Percentiles rank a stretch among this genome's conserved stretches.
Evolutionary conservation across 192 early-diverging fungal species (phyloP).

Genomic region (Backusella parvicylindrica): DNA sequence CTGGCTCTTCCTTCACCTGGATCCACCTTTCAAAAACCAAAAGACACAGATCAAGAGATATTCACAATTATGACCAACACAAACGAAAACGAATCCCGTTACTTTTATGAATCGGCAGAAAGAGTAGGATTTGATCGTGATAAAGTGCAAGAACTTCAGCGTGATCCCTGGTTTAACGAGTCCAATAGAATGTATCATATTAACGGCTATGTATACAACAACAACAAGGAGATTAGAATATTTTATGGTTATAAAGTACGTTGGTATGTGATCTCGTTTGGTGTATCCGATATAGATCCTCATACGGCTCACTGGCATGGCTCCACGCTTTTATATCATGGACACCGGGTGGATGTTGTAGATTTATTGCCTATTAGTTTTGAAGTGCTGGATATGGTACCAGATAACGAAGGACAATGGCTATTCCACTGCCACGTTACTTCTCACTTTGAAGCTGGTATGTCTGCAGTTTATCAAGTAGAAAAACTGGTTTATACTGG

Average conservation of each 20-base stretch:
- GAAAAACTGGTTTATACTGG: slow-evolving; percentile 29
- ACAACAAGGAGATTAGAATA: slow-evolving; percentile 24
- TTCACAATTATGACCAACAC: slow-evolving; percentile 34
- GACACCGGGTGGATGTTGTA: slow-evolving; percentile 43
- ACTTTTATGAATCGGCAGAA: slow-evolving; percentile 14
- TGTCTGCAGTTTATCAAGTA: slow-evolving; percentile 40
- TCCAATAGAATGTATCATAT: slow-evolving; percentile 40
- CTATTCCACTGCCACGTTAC: slow-evolving; percentile 44
- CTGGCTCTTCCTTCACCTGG: slow-evolving; percentile 12
- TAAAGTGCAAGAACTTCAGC: background rate
- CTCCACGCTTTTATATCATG: slow-evolving; percentile 28
- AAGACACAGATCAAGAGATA: slow-evolving; percentile 28
- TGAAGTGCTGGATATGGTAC: slow-evolving; percentile 36
- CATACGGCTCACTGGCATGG: slow-evolving; percentile 46
- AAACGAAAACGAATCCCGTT: slow-evolving; percentile 25
- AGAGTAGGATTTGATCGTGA: slow-evolving; percentile 7
- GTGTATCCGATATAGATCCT: slow-evolving; percentile 7
- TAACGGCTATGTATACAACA: slow-evolving; percentile 37
- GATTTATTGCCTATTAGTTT: slow-evolving; percentile 34
- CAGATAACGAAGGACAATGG: slow-evolving; percentile 43
- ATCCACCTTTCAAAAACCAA: slow-evolving; percentile 13
- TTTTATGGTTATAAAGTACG: slow-evolving; percentile 21
- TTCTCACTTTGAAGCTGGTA: slow-evolving; percentile 38
- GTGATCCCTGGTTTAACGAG: slow-evolving; percentile 28
- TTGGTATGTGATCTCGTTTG: slow-evolving; percentile 31